phyloP scores from a whole-genome alignment of 108 stramenopile species.

The Pseudonitzschia delicatissima region DNA sequence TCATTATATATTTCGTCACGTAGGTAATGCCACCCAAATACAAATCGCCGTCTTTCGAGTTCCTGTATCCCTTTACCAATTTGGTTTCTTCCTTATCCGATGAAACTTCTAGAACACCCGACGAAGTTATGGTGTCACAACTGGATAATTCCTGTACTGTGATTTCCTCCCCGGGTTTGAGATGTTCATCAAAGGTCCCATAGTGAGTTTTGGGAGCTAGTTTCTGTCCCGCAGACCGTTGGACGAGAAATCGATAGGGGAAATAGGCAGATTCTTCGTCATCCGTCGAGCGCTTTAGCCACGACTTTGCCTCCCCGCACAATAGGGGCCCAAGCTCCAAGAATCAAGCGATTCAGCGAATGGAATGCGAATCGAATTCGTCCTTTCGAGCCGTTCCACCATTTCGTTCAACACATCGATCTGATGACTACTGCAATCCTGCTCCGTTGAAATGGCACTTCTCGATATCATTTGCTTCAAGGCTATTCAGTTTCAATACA shows the following conservation, averaged over 20 bases:
- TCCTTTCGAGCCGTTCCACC: neutral
- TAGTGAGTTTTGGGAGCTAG: neutral
- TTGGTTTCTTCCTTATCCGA: neutral
- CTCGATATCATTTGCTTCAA: neutral
- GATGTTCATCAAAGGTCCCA: conserved; percentile 1
- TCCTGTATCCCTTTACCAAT: neutral
- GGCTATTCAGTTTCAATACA: neutral
- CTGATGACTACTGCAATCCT: neutral
- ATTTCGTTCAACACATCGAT: neutral
- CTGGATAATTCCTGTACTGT: neutral
- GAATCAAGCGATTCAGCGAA: neutral
- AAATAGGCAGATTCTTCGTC: neutral
- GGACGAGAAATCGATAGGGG: neutral
- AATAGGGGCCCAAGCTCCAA: conserved; percentile 1
- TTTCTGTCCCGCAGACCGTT: neutral
- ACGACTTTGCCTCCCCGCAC: neutral
- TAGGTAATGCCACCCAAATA: conserved; percentile 2
- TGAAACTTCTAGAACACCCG: neutral
- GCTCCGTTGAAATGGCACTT: neutral
- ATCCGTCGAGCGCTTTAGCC: neutral
- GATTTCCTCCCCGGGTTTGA: conserved; percentile 4
- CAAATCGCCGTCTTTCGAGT: neutral
- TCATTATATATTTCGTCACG: neutral
- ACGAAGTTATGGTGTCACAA: neutral
- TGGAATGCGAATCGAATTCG: conserved; percentile 5